Evolutionary conservation across 805 yeast species (phyloP).

Genomic region (Saccharomycopsis sp.): DNA sequence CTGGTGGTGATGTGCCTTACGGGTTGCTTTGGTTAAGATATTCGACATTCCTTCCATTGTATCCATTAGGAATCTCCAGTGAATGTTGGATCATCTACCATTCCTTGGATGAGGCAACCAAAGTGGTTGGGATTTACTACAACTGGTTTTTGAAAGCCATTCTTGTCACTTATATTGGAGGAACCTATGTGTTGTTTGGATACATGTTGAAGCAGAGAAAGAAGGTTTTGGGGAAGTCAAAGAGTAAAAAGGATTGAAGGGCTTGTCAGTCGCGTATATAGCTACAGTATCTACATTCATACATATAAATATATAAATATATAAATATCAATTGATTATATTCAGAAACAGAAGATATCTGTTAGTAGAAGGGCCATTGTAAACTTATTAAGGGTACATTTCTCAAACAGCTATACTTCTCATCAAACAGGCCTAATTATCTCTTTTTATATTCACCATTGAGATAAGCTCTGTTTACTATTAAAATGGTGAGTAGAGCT

Average conservation of each 20-base stretch:
- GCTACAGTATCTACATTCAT: too few relatives aligned
- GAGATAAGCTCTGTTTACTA: too few relatives aligned
- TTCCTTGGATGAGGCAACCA: constrained; percentile 65
- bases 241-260: neutral
- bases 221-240: constrained; percentile 48
- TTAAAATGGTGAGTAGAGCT: too few relatives aligned
- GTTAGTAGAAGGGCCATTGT: neutral
- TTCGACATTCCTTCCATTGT: constrained; percentile 72
- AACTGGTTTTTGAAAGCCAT: constrained; percentile 49
- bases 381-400: neutral
- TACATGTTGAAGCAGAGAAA: constrained; percentile 87
- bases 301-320: neutral
- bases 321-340: neutral
- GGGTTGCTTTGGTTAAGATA: constrained; percentile 69
- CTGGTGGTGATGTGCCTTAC: constrained; percentile 47
- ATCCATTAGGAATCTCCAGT: constrained; percentile 89
- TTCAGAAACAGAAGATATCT: neutral
- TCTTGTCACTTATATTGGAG: constrained; percentile 73
- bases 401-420: neutral
- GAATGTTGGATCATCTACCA: constrained; percentile 66
- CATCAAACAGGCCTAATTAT: constrained; percentile 21
- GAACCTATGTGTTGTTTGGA: constrained; percentile 74
- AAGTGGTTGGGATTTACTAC: constrained; percentile 42
- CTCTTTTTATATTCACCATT: too few relatives aligned
- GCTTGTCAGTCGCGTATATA: too few relatives aligned